These are phyloP conservation scores for Skeletonema menzelii DNA, from an alignment of 108 stramenopile genomes.

Conservation along the genomic window DNA sequence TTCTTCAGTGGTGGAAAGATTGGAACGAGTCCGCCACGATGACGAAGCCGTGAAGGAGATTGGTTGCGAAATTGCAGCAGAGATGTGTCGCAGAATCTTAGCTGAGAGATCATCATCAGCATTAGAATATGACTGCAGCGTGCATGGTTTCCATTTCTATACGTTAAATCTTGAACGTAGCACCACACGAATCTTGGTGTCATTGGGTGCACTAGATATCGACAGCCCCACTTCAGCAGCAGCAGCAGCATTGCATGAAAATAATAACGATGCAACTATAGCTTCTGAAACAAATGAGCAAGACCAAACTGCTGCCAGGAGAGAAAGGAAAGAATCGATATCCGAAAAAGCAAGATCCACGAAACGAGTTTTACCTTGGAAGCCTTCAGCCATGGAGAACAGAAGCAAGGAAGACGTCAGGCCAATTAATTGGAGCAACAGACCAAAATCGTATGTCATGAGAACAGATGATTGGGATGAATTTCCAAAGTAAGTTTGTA, in stretches of 20 bases:
- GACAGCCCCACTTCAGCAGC: background rate
- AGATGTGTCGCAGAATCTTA: slow-evolving; percentile 77
- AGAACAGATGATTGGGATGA: slow-evolving; percentile 97
- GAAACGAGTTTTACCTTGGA: slow-evolving; percentile 72
- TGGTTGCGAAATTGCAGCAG: slow-evolving; percentile 87
- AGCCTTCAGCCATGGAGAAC: slow-evolving; percentile 69
- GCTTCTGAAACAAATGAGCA: slow-evolving; percentile 8
- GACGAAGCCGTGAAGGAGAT: slow-evolving; percentile 94
- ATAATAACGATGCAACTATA: background rate
- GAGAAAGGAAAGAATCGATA: slow-evolving; percentile 37
- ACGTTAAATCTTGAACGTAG: slow-evolving; percentile 94
- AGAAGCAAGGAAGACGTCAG: slow-evolving; percentile 86
- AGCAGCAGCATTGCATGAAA: background rate
- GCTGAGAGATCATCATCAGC: background rate
- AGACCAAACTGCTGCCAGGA: background rate
- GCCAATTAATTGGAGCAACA: slow-evolving; percentile 98
- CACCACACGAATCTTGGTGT: slow-evolving; percentile 72
- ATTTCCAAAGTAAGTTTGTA: slow-evolving; percentile 63
- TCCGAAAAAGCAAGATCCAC: slow-evolving; percentile 22
- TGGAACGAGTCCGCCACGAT: slow-evolving; percentile 80
- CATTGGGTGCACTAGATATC: slow-evolving; percentile 51
- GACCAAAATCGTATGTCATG: slow-evolving; percentile 91
- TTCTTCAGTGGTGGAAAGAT: slow-evolving; percentile 48
- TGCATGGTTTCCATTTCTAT: slow-evolving; percentile 94
- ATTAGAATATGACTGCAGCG: slow-evolving; percentile 25